A percentile compares a stretch with the other conserved stretches of the same genome.
phyloP scores from a whole-genome alignment of 208 protist species.

The Acanthamoeba royreba region DNA sequence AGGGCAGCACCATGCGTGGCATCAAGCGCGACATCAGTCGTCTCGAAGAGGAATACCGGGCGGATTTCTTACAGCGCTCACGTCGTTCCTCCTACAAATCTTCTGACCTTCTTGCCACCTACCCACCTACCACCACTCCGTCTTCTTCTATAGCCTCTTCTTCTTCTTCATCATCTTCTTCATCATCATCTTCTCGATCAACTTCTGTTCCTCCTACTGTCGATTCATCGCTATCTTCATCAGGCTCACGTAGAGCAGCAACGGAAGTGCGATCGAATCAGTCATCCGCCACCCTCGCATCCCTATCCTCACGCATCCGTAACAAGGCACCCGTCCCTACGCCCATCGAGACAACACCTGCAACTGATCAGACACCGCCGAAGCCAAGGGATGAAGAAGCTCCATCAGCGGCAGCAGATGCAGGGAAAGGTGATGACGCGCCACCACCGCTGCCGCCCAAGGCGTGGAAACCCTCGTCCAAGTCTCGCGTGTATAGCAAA shows the following conservation, averaged over 20 bases:
- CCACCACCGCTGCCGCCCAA: conserved; percentile 18
- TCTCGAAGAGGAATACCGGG: background rate
- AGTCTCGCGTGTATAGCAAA: background rate
- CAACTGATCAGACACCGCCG: background rate
- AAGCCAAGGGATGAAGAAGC: background rate
- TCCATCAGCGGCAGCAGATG: background rate
- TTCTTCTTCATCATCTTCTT: background rate
- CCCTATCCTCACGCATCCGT: background rate
- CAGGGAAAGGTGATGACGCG: background rate
- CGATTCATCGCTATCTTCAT: background rate
- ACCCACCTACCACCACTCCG: background rate
- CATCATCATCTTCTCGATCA: background rate
- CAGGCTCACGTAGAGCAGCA: background rate
- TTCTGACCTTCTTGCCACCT: background rate
- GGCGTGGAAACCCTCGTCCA: background rate
- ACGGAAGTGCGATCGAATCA: background rate
- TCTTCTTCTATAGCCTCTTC: background rate
- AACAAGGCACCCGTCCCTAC: background rate
- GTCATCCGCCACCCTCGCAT: background rate
- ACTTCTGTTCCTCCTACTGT: background rate
- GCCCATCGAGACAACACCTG: background rate
- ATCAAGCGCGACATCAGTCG: background rate
- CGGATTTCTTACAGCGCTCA: background rate
- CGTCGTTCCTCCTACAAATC: background rate
- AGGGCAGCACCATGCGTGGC: background rate